Evolutionary conservation across 768 basidiomycete genomes (phyloP).

Genomic region (Tulasnella sp.): DNA sequence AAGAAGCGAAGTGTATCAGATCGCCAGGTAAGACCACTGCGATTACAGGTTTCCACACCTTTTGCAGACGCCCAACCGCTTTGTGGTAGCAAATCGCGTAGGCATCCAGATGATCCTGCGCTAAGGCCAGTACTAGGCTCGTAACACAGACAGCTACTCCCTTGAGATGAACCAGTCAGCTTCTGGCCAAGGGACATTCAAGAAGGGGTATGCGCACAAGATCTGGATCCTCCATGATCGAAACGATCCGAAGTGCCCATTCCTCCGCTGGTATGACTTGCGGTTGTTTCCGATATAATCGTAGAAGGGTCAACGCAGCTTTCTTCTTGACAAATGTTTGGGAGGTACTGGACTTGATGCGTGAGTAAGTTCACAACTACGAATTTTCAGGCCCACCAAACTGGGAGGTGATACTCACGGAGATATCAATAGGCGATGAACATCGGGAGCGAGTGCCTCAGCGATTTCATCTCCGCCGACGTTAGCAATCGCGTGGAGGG

Average conservation of each 20-base stretch:
- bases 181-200: background rate
- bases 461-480: conserved; percentile 98
- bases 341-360: conserved; percentile 54
- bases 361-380: background rate
- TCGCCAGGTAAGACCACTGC: background rate
- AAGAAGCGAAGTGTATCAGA: background rate
- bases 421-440: conserved; percentile 88
- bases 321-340: conserved; percentile 97
- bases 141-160: conserved; percentile 93
- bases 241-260: conserved; percentile 91
- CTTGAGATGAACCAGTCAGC: conserved; percentile 32
- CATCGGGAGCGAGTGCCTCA: conserved; percentile 85
- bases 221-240: conserved; percentile 91
- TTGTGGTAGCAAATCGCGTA: conserved; percentile 89
- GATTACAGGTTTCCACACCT: conserved; percentile 38
- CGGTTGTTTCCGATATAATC: conserved; percentile 92
- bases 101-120: conserved; percentile 86
- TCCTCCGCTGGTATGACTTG: conserved; percentile 87
- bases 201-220: conserved; percentile 36
- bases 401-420: conserved; percentile 65
- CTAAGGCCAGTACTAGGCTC: conserved; percentile 84
- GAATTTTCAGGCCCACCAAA: too few species aligned
- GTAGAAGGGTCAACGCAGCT: conserved; percentile 83
- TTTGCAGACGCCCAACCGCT: conserved; percentile 79
- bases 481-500: conserved; percentile 95